Evolutionary conservation across 2,329 filamentous ascomycete species (phyloP), one percentile per base, ranked within the genome.

Genomic region (Hirsutella rhossiliensis): DNA sequence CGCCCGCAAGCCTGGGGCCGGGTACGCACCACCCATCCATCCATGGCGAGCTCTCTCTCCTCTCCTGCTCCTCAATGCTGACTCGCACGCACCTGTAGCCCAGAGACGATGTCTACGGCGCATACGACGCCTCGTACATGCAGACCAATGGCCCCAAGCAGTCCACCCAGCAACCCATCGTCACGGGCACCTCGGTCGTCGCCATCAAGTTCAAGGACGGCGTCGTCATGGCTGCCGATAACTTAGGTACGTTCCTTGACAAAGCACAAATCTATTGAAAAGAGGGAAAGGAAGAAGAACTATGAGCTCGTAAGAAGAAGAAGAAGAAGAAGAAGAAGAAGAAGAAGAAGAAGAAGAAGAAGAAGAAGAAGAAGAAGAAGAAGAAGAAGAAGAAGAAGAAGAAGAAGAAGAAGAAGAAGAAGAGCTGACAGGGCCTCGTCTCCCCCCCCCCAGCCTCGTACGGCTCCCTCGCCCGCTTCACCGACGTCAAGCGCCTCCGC

Each of bases 141-240:
- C 78, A 86, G 56, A 71, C 67, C 42, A 72, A 67, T 55, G 74
- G 72, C 45, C 87, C 89, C 46, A 88, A 79, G 61, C 79, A 88
- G 59, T 87, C 94, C 67, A 96, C 92, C 44, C 88, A 95, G 68
- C 81, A 80, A 29, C 92, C 92, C 57, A 83, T 94, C 54, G 92
- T 98, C 49, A 98, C 92, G 43, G 92, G 92, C 60, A 97, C 92
- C 41, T 97, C 92, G 43, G 92, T 98, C 50, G 68, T 98, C 45
- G 92, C 83, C 51, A 76, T 96, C 63, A 97, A 97, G 73, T 98
- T 88, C 76, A 90, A 88, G 60, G 87, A 89, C 54, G 92, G 92
- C 60, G 88, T 98, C 51, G 89, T 94, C 58, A 90, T 98, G 63
- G 92, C 90, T 43, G 87, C 92, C 57, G 92, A 98, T 67, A 98